Evolutionary conservation across 768 basidiomycete genomes (phyloP).

Genomic region (Xerocomus spinulosus): DNA sequence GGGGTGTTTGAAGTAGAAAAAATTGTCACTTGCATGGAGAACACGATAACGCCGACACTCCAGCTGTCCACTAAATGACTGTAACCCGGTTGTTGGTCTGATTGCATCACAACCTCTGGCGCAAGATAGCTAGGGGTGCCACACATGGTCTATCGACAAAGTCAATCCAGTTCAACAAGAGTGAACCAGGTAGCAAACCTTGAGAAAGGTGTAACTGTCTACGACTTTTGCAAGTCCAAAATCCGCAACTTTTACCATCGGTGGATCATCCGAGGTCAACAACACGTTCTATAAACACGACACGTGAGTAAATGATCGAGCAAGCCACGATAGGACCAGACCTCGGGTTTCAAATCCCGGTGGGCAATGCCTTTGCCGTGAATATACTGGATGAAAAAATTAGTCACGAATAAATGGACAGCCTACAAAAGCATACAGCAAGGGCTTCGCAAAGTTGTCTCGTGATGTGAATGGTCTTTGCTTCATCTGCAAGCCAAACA

Average conservation of each 20-base stretch:
- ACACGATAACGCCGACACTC: constrained; percentile 94
- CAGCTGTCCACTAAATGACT: constrained; percentile 90
- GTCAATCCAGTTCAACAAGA: constrained; percentile 1
- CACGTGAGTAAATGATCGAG: constrained; percentile 4
- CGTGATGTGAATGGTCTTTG: constrained; percentile 61
- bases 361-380: constrained; percentile 79
- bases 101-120: constrained; percentile 79
- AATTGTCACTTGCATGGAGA: constrained; percentile 64
- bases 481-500: constrained; percentile 40
- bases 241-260: constrained; percentile 85
- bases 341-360: constrained; percentile 91
- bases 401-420: neutral
- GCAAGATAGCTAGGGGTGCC: constrained; percentile 94
- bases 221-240: constrained; percentile 96
- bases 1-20: neutral
- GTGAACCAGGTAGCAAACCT: constrained; percentile 40
- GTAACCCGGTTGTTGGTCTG: constrained; percentile 60
- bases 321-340: constrained; percentile 16
- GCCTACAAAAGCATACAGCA: constrained; percentile 42
- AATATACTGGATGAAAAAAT: constrained; percentile 44
- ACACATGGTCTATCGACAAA: constrained; percentile 71
- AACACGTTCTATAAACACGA: constrained; percentile 61
- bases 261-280: constrained; percentile 65
- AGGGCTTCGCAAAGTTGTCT: constrained; percentile 81
- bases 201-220: constrained; percentile 70